These are phyloP conservation scores for Umbelopsis sp. DNA, from an alignment of 192 early-diverging fungal species.

Conservation along the genomic window DNA sequence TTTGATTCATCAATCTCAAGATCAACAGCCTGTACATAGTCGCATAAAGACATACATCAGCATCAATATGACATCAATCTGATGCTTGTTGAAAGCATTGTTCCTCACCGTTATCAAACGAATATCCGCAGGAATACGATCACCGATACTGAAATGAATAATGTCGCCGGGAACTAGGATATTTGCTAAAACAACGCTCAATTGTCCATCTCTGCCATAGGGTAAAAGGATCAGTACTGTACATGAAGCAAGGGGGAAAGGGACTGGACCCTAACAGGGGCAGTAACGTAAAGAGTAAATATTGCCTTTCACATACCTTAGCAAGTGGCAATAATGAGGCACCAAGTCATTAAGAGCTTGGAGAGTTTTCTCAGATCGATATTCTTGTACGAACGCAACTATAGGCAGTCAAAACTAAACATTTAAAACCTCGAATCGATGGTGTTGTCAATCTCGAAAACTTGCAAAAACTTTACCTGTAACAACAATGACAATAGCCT, in stretches of 20 bases:
- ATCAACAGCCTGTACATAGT: conserved; percentile 59
- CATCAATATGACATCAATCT: not conserved
- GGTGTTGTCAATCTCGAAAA: not conserved
- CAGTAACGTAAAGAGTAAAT: not conserved
- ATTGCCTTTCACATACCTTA: conserved; percentile 53
- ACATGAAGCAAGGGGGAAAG: not conserved
- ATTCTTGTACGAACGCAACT: conserved; percentile 92
- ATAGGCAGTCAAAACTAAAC: not conserved
- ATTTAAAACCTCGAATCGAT: not conserved
- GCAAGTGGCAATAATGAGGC: conserved; percentile 85
- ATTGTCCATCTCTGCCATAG: conserved; percentile 56
- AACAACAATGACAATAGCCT: conserved; percentile 77
- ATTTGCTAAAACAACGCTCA: conserved; percentile 66
- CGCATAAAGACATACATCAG: not conserved
- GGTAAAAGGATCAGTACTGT: not conserved
- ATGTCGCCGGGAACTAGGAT: conserved; percentile 94
- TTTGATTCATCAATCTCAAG: conserved; percentile 92
- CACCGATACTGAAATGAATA: conserved; percentile 83
- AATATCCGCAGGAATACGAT: conserved; percentile 93
- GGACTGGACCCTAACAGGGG: not conserved
- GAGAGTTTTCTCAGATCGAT: conserved; percentile 81
- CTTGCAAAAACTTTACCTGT: conserved; percentile 49
- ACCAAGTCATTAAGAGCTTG: conserved; percentile 84
- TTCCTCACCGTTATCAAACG: conserved; percentile 65
- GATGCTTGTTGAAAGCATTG: not conserved